Evolutionary conservation across 2,329 filamentous ascomycete species (phyloP).

Genomic region (Scorias spongiosa): DNA sequence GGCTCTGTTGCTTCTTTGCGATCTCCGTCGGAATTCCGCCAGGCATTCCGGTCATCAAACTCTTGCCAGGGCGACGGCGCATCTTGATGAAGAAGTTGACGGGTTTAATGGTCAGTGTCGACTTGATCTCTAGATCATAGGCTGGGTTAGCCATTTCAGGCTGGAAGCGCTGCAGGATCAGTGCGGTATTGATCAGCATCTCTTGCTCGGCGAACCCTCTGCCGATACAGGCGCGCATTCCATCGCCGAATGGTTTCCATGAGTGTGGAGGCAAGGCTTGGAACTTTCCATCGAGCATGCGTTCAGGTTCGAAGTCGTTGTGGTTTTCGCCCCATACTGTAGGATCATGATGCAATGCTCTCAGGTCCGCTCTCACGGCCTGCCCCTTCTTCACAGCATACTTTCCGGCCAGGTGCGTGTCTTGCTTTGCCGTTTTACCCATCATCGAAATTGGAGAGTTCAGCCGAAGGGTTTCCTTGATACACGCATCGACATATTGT

Average conservation of each 20-base stretch:
- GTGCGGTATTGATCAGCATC: conserved; percentile 28
- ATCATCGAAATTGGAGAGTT: conserved; percentile 40
- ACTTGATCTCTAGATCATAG: conserved; percentile 25
- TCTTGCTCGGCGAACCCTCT: conserved; percentile 42
- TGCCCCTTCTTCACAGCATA: conserved; percentile 22
- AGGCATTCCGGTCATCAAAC: background rate
- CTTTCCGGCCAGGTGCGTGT: conserved; percentile 19
- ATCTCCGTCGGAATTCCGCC: conserved; percentile 1
- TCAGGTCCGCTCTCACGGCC: conserved; percentile 18
- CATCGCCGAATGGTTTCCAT: conserved; percentile 42
- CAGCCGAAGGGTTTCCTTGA: conserved; percentile 41
- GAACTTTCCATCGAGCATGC: conserved; percentile 32
- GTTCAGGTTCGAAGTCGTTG: conserved; percentile 29
- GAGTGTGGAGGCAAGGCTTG: conserved; percentile 24
- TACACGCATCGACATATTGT: conserved; percentile 38
- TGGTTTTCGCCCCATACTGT: conserved; percentile 30
- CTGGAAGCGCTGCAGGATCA: conserved; percentile 32
- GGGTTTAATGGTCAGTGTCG: conserved; percentile 32
- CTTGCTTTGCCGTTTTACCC: conserved; percentile 18
- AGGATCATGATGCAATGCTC: conserved; percentile 27
- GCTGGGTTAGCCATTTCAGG: conserved; percentile 28
- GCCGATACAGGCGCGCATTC: conserved; percentile 38
- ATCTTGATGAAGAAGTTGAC: conserved; percentile 25
- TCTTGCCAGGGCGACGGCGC: conserved; percentile 9
- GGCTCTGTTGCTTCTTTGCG: background rate